These are phyloP conservation scores for Leishmania lainsoni DNA, from an alignment of 208 protist species.

Conservation along the genomic window DNA sequence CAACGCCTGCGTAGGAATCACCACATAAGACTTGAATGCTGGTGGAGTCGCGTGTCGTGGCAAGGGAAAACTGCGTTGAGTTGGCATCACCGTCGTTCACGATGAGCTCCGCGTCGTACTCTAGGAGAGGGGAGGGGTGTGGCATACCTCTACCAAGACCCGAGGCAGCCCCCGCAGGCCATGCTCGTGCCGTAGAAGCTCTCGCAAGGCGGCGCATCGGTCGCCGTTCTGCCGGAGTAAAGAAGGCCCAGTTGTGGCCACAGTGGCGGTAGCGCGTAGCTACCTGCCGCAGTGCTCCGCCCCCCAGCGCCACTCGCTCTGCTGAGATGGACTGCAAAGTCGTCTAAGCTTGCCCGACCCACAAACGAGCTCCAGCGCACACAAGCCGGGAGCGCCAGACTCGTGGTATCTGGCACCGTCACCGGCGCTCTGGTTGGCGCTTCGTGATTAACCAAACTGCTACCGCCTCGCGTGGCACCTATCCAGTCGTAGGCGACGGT, in stretches of 20 bases:
- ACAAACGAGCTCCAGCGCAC: constrained; percentile 16
- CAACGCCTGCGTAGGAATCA: constrained; percentile 15
- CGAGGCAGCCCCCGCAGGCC: constrained; percentile 10
- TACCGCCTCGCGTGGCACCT: constrained; percentile 2
- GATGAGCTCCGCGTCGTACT: constrained; percentile 11
- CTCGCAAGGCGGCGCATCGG: constrained; percentile 1
- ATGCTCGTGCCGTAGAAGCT: constrained; percentile 10
- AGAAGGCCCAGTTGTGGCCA: constrained; percentile 14
- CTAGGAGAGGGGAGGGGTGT: not conserved
- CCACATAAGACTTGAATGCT: constrained; percentile 1
- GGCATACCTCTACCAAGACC: not conserved
- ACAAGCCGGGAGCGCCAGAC: not conserved
- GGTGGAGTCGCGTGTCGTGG: not conserved
- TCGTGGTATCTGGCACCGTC: not conserved
- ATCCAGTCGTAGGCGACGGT: constrained; percentile 30
- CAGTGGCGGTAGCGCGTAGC: constrained; percentile 18
- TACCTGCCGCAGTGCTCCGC: not conserved
- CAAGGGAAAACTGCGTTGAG: not conserved
- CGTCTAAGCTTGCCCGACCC: constrained; percentile 5
- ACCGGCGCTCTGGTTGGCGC: not conserved
- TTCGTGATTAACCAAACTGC: not conserved
- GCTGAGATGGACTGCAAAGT: not conserved
- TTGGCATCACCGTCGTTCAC: not conserved
- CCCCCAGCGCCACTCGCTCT: not conserved
- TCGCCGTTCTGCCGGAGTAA: not conserved